phyloP scores from a whole-genome alignment of 495 filamentous ascomycete species.

The Aspergillus cristatus region DNA sequence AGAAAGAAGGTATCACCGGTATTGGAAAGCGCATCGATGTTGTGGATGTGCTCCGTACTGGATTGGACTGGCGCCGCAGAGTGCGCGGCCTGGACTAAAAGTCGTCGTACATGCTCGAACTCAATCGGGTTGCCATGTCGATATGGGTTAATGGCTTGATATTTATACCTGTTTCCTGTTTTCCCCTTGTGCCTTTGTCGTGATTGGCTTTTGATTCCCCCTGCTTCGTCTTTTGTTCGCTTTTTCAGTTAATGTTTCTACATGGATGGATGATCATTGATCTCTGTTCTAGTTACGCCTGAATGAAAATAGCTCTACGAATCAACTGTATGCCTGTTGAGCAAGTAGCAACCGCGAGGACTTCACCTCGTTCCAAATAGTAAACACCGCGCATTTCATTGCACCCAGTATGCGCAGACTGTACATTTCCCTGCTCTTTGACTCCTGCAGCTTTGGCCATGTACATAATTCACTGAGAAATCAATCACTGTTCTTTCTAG shows the following conservation, averaged over 20 bases:
- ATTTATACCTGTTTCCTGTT: constrained; percentile 20
- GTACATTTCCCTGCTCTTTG: no score
- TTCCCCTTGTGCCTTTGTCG: constrained; percentile 7
- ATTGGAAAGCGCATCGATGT: constrained; percentile 79
- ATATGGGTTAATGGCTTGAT: constrained; percentile 16
- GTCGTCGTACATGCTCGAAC: no score
- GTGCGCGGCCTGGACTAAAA: constrained; percentile 61
- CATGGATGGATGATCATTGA: not conserved
- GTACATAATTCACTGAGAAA: no score
- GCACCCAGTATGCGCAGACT: no score
- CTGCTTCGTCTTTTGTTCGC: constrained; percentile 14
- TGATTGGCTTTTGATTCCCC: constrained; percentile 30
- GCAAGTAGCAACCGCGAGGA: no score
- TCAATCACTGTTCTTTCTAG: no score
- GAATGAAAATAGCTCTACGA: no score
- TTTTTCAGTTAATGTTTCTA: constrained; percentile 1
- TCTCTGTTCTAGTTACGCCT: no score
- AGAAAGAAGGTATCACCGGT: constrained; percentile 69
- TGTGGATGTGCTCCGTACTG: constrained; percentile 65
- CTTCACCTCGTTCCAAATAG: no score
- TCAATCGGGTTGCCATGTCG: constrained; percentile 15
- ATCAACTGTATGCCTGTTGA: no score
- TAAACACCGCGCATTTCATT: no score
- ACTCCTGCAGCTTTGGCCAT: no score
- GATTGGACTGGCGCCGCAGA: constrained; percentile 75